A percentile compares a stretch with the other conserved stretches of the same genome.
Evolutionary conservation across 495 filamentous ascomycete genomes (phyloP).

Genomic region (Alectoria sarmentosa): DNA sequence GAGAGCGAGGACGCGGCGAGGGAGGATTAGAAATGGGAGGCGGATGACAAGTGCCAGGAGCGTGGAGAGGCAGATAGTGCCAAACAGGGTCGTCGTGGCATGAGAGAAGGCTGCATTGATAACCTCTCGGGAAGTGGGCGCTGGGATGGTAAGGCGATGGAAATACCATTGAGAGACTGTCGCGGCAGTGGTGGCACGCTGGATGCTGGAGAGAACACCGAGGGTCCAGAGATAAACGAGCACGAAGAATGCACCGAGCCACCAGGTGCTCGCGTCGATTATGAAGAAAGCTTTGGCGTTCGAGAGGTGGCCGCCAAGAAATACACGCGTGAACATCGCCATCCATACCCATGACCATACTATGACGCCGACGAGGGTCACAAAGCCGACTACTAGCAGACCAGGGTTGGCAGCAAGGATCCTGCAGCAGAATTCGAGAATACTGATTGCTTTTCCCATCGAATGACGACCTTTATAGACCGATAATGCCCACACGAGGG

Average conservation of each 20-base stretch:
- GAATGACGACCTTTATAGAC: conserved; percentile 72
- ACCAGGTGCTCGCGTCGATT: conserved; percentile 83
- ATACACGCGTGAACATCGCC: conserved; percentile 91
- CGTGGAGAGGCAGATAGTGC: conserved; percentile 82
- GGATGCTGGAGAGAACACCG: conserved; percentile 74
- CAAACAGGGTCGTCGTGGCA: conserved; percentile 78
- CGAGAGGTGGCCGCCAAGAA: conserved; percentile 74
- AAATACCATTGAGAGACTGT: conserved; percentile 99
- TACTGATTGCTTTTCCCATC: conserved; percentile 68
- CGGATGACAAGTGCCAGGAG: conserved; percentile 73
- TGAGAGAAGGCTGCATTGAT: conserved; percentile 77
- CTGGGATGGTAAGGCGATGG: conserved; percentile 75
- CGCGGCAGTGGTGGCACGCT: conserved; percentile 85
- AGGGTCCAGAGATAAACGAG: conserved; percentile 94
- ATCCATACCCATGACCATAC: conserved; percentile 95
- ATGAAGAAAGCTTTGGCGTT: conserved; percentile 55
- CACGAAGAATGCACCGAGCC: conserved; percentile 81
- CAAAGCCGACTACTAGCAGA: conserved; percentile 74
- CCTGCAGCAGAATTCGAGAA: conserved; percentile 83
- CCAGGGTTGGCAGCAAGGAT: conserved; percentile 82
- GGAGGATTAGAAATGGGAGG: conserved; percentile 78
- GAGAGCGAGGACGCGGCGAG: conserved; percentile 58
- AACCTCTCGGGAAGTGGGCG: conserved; percentile 66
- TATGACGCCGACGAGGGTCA: conserved; percentile 64
- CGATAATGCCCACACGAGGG: conserved; percentile 73